Base-by-base conservation (phyloP, 2,329 filamentous ascomycete species). In the Fusarium pininemorale region DNA sequence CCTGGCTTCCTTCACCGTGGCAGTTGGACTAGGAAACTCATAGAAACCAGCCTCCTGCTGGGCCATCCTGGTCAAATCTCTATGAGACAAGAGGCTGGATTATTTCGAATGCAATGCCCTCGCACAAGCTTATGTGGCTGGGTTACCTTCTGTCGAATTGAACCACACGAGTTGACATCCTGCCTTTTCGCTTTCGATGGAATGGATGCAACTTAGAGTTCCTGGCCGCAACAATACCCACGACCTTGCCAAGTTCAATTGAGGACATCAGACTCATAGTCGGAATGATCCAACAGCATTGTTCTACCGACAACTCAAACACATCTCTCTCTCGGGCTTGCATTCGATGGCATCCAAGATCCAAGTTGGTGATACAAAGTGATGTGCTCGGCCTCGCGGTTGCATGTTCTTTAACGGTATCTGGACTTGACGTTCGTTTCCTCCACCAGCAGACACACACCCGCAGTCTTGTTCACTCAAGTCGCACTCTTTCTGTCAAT, bases 371-470 rank as follows among this genome's bases (percentile, higher is more conserved):
- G 30, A 69, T 88, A 3, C 72, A 87, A 7, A 86, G 87, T 63
- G 85, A 87, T 51, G 73, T 81, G 1, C 81, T 87, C 8, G 84
- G 84, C 48, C 15, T 88, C 86, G 0, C 83, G 85, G 59, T 74
- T 80, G 4, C 74, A 82, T 6, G 78, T 88, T 16, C 85, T 87
- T 63, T 73, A 80, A 9, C 81, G 81, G 78, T 88, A 2, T 83
- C 88, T 44, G 83, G 84, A 1, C 56, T 77, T 2, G 3, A 85
- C 15, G 15, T 22, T 16, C 47, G 86, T 1, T 58, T 88, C 3
- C 75, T 87, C 6, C 79, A 80, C 16, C 76, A 74, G 22, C 16
- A 35, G 82, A 15, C 78, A 80, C 0, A 78, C 78, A 6, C 87
- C 85, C 4, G 82, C 83, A 2, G 65, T 89, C 3, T 75, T 89